phyloP scores from a whole-genome alignment of 1,284 basidiomycete species.

The Gymnopus androsaceus region DNA sequence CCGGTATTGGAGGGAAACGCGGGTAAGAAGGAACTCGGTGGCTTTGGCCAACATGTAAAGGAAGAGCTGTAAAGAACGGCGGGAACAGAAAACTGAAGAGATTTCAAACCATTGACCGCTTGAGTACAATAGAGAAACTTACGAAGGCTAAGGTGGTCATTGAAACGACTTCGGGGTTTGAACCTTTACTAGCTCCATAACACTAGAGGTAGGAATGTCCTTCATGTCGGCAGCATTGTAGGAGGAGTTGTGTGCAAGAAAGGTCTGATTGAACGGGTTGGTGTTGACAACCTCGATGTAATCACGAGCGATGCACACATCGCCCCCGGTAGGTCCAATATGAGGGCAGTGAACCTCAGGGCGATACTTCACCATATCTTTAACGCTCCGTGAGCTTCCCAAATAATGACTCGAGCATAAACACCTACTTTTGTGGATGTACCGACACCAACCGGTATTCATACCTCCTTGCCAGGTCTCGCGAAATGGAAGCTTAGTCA shows the following conservation, averaged over 20 bases:
- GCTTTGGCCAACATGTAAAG: constrained; percentile 7
- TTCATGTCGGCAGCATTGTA: constrained; percentile 3
- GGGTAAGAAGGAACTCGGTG: constrained; percentile 1
- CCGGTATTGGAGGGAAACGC: constrained; percentile 1
- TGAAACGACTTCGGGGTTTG: constrained; percentile 4
- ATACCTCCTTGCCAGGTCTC: constrained; percentile 18
- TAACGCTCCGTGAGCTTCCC: neutral
- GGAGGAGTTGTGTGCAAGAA: constrained; percentile 5
- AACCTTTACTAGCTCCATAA: constrained; percentile 9
- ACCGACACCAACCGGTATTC: constrained; percentile 18
- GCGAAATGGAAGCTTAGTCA: constrained; percentile 19
- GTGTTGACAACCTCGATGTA: neutral
- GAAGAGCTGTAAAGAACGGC: constrained; percentile 10
- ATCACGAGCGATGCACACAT: constrained; percentile 12
- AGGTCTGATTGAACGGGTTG: constrained; percentile 1
- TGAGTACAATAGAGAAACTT: neutral
- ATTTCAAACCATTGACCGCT: neutral
- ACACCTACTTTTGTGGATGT: constrained; percentile 18
- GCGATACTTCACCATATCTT: constrained; percentile 10
- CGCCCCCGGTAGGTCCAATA: constrained; percentile 16
- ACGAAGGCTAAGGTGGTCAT: constrained; percentile 14
- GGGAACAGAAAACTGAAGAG: constrained; percentile 6
- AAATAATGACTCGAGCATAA: neutral
- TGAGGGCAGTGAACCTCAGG: constrained; percentile 17
- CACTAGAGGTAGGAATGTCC: neutral